Evolutionary conservation across 2,329 filamentous ascomycete genomes (phyloP).

Genomic region (Aureobasidium sp.): DNA sequence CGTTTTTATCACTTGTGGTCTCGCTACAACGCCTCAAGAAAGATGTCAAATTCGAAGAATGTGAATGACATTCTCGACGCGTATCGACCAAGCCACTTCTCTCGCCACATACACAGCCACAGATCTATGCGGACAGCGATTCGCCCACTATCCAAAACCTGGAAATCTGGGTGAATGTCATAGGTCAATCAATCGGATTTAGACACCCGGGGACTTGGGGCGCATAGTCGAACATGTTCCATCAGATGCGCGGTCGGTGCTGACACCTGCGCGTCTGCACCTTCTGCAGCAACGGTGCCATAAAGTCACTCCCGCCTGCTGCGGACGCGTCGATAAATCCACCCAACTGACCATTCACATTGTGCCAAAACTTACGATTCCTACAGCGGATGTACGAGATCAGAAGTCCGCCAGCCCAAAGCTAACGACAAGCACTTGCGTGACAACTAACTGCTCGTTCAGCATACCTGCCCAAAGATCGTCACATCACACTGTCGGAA

Average conservation of each 20-base stretch:
- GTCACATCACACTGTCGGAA: neutral
- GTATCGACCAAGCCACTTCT: neutral
- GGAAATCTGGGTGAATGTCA: constrained; percentile 4
- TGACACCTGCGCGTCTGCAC: constrained; percentile 3
- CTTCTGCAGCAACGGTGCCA: constrained; percentile 9
- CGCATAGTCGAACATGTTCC: constrained; percentile 14
- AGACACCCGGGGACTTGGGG: constrained; percentile 2
- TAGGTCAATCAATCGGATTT: constrained; percentile 1
- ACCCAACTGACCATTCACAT: constrained; percentile 3
- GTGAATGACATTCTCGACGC: neutral
- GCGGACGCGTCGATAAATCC: neutral
- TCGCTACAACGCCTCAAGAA: neutral
- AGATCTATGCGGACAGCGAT: neutral
- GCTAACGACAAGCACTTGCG: constrained; percentile 2
- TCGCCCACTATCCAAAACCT: neutral
- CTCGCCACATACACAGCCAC: constrained; percentile 13
- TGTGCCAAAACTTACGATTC: neutral
- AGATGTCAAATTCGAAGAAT: neutral
- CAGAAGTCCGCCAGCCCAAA: neutral
- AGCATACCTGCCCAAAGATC: neutral
- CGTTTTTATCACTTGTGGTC: too few species aligned
- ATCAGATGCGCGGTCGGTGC: neutral
- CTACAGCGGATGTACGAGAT: constrained; percentile 10
- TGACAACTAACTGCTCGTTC: neutral
- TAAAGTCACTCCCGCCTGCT: constrained; percentile 7